These are phyloP conservation scores for Petrea volubilis DNA, from an alignment of 257 asterid genomes.

Conservation along the genomic window DNA sequence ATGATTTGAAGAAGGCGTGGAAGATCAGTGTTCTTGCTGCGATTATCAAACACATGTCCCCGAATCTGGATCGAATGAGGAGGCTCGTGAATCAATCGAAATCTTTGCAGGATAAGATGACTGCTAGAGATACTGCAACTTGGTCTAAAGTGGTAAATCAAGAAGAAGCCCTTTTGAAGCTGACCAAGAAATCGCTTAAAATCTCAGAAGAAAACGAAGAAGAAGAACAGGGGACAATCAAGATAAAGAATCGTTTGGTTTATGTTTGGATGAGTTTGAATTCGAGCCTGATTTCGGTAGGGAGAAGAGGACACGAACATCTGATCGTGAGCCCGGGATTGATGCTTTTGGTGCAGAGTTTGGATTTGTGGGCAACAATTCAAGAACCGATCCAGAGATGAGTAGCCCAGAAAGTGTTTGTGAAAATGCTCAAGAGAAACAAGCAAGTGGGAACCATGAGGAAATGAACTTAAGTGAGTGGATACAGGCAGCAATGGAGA, in stretches of 20 bases:
- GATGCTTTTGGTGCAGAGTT: neutral
- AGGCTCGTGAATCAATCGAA: constrained; percentile 57
- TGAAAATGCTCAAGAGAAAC: neutral
- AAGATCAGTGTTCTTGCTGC: constrained; percentile 59
- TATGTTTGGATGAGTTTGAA: neutral
- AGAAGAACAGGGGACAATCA: neutral
- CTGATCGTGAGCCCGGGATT: neutral
- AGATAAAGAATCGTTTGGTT: neutral
- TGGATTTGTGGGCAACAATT: constrained; percentile 35
- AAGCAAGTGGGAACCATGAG: neutral
- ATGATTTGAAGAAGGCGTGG: constrained; percentile 63
- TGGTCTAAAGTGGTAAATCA: constrained; percentile 52
- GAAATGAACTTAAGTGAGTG: constrained; percentile 22
- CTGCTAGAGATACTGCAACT: constrained; percentile 50
- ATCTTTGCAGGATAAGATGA: constrained; percentile 63
- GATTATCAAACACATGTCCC: constrained; percentile 58
- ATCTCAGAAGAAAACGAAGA: constrained; percentile 27
- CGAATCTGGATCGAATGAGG: constrained; percentile 40
- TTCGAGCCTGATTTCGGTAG: neutral
- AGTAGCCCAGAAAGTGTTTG: constrained; percentile 5
- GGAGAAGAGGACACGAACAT: constrained; percentile 41
- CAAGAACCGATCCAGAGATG: constrained; percentile 26
- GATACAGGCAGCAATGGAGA: constrained; percentile 20
- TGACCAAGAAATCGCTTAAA: constrained; percentile 26
- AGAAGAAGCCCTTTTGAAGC: constrained; percentile 45